A percentile compares a stretch with the other conserved stretches of the same genome.
Evolutionary conservation across 2,329 filamentous ascomycete genomes (phyloP).

Genomic region (Colletotrichum tabaci): DNA sequence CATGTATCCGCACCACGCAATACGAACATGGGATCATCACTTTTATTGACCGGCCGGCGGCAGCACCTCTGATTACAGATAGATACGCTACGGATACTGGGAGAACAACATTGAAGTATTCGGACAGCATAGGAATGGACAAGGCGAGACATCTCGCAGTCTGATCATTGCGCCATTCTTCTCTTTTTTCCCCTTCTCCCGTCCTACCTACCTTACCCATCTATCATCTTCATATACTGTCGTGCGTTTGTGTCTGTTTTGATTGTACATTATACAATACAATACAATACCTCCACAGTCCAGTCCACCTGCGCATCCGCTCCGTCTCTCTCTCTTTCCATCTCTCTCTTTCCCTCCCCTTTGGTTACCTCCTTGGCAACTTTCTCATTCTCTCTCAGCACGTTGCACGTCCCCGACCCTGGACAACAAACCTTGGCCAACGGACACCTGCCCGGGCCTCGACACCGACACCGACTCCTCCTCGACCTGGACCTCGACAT

Average conservation of each 20-base stretch:
- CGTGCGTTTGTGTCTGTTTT: conserved; percentile 10
- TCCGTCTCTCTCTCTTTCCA: neutral
- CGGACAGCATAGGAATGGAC: conserved; percentile 4
- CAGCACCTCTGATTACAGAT: neutral
- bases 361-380: neutral
- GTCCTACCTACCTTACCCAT: too few species aligned
- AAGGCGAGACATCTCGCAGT: conserved; percentile 2
- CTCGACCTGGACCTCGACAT: neutral
- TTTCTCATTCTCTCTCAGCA: neutral
- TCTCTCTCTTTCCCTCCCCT: neutral
- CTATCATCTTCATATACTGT: neutral
- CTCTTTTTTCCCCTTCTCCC: neutral
- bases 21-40: neutral
- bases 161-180: conserved; percentile 9
- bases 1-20: neutral
- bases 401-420: neutral
- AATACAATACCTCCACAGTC: conserved; percentile 1
- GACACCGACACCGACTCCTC: conserved; percentile 6
- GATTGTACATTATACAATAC: neutral
- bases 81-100: neutral
- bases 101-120: neutral
- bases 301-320: neutral
- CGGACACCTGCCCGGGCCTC: neutral
- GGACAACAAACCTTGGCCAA: neutral
- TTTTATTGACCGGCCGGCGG: neutral